Evolutionary conservation across 768 basidiomycete genomes (phyloP), one percentile per base, ranked within the genome.

Genomic region (Tulasnella sp.): DNA sequence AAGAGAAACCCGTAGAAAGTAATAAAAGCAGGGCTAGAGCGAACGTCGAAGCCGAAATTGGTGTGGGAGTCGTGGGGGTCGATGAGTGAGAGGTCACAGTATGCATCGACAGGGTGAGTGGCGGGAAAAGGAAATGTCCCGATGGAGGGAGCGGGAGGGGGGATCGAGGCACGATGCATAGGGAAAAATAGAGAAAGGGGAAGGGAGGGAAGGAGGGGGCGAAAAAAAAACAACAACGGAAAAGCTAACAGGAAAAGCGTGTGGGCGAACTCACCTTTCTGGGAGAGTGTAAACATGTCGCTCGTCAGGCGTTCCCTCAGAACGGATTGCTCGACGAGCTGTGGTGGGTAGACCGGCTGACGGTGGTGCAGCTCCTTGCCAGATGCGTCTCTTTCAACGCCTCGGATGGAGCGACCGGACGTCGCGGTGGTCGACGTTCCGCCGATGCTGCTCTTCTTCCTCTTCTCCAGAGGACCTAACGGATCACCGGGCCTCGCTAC

Each of bases 211-310:
- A 20, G 13, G 73, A 48, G 37, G n/a, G 18, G 44, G 32, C 16
- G 44, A 18, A 74, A 73, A 44, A 73, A 73, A 16, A 20, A 0
- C 46, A 23, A 2, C 2, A 35, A 2, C 2, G 35, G 5, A 35
- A n/a, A 42, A 29, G 39, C 26, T 39, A 20, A 3, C 55, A 67
- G 32, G 23, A 26, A 67, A 29, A 26, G 23, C 1, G 61, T 26
- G 61, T 26, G 61, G 61, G 61, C 13, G 20, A 3, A 72, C 77
- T 40, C 40, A 77, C 77, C 77, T 77, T 77, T 77, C 55, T 77
- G 77, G 29, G 77, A 77, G 39, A 77, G 77, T 16, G 77, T 77
- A 46, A 77, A 77, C 77, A 77, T 77, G 40, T 77, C 77, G 48
- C 77, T 77, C 26, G 77, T 77, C 29, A 77, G 70, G 32, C 77